Percentiles rank a stretch among this genome's conserved stretches.
Evolutionary conservation across 2,329 filamentous ascomycete species (phyloP).

Genomic region (Harringtonia lauricola): DNA sequence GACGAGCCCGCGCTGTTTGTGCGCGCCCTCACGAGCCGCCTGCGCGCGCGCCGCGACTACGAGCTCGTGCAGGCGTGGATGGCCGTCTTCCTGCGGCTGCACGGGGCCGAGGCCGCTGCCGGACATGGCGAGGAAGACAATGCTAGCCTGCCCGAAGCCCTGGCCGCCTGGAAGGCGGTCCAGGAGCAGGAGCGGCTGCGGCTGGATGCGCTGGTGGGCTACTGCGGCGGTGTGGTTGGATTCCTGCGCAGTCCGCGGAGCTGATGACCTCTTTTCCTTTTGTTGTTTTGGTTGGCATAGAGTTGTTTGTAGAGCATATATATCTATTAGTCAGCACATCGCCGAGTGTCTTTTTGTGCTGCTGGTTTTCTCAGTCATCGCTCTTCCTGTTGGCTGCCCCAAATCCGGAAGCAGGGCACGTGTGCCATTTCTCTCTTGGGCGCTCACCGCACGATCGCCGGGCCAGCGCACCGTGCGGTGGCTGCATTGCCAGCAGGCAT

Average conservation of each 20-base stretch:
- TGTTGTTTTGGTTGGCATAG: too few species aligned
- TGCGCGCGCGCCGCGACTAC: constrained; percentile 67
- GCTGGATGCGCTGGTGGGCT: constrained; percentile 69
- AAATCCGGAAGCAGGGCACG: too few species aligned
- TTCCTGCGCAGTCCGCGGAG: constrained; percentile 60
- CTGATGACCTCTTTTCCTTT: too few species aligned
- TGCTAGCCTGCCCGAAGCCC: constrained; percentile 21
- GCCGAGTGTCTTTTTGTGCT: too few species aligned
- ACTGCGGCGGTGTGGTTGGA: constrained; percentile 74
- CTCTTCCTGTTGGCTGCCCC: too few species aligned
- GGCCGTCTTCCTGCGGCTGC: constrained; percentile 79
- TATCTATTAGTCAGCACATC: too few species aligned
- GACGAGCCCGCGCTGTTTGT: constrained; percentile 76
- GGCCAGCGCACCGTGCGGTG: too few species aligned
- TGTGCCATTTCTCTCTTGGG: too few species aligned
- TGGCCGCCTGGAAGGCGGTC: constrained; percentile 60
- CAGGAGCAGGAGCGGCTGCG: constrained; percentile 62
- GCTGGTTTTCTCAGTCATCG: too few species aligned
- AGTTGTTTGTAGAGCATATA: too few species aligned
- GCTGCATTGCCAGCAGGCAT: too few species aligned
- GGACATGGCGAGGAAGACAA: constrained; percentile 34
- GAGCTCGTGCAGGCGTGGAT: constrained; percentile 97
- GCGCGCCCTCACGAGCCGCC: constrained; percentile 59
- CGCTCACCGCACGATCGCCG: too few species aligned
- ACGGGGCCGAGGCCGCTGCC: constrained; percentile 25